These are phyloP conservation scores for Smittium culicis DNA, from an alignment of 371 early-diverging fungal species.

Conservation along the genomic window DNA sequence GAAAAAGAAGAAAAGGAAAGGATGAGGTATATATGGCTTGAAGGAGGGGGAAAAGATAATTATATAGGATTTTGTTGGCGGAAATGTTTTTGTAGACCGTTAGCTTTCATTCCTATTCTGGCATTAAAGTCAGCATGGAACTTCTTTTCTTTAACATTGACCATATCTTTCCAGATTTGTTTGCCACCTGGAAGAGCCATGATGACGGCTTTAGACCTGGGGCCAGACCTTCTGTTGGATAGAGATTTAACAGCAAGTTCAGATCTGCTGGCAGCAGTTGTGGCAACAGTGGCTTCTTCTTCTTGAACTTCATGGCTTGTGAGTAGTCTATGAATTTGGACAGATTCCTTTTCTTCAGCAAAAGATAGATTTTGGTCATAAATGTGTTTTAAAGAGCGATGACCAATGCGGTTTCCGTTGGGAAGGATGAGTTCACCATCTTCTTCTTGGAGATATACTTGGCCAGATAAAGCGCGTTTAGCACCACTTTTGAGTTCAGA, in stretches of 20 bases:
- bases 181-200: slow-evolving; percentile 28
- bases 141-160: slow-evolving; percentile 40
- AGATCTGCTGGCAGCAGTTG: slow-evolving; percentile 23
- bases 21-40: too few species aligned
- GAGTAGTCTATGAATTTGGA: slow-evolving; percentile 41
- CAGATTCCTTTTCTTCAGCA: slow-evolving; percentile 40
- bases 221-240: slow-evolving; percentile 20
- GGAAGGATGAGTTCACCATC: slow-evolving; percentile 75
- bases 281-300: slow-evolving; percentile 14
- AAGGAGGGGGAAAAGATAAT: too few species aligned
- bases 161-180: slow-evolving; percentile 33
- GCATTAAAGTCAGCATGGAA: slow-evolving; percentile 49
- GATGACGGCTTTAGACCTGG: slow-evolving; percentile 23
- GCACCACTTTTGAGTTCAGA: slow-evolving; percentile 11
- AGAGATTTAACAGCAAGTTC: slow-evolving; percentile 22
- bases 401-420: slow-evolving; percentile 65
- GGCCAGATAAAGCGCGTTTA: slow-evolving; percentile 8
- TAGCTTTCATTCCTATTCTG: slow-evolving; percentile 62
- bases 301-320: slow-evolving; percentile 34
- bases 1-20: too few species aligned
- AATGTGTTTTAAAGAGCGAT: slow-evolving; percentile 63
- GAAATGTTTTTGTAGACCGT: slow-evolving; percentile 74
- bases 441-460: slow-evolving; percentile 42
- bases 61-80: slow-evolving; percentile 44
- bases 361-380: slow-evolving; percentile 73